Base-by-base conservation (phyloP, 352 stramenopile species). In the Aphanomyces invadans region DNA sequence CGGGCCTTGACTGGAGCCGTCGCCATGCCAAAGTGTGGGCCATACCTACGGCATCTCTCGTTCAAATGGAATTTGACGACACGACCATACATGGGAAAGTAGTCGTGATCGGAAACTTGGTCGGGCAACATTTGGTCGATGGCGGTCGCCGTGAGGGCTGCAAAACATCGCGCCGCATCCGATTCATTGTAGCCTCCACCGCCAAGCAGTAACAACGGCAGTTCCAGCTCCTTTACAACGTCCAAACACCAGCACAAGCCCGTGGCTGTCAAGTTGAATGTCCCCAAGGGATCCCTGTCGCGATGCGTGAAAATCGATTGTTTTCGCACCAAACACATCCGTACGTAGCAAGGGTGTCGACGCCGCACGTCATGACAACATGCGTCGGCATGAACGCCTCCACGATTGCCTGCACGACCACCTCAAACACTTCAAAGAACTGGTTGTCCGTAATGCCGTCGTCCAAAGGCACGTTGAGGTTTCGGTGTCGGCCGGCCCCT, bases 151-250 rank as follows among this genome's bases (percentile, higher is more conserved):
- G 81, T 73, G 49, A 85, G 69, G 12, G 77, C 73, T 10, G 79
- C 73, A 56, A 83, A 80, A 26, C 72, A 75, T 29, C 82, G 72
- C 52, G 73, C 76, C 2, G 78, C 80, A 51, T 89, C 77, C 7
- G 75, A 71, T n/a, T 77, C 81, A 61, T 78, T 79, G 65, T 93
- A 90, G 0, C 80, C 84, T 17, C 80, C 84, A 2, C 74, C 80
- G 23, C 84, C 84, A 12, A 91, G 68, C 5, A 90, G 31, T 23
- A 93, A 32, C 9, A 90, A 52, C 10, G 79, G 78, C 10, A 74
- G 26, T 4, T 79, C 49, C 19, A 79, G 67, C 29, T 49, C 62
- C 31, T 76, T 32, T 15, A 85, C 31, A 0, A 67, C 74, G 72
- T 70, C 66, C 23, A 79, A 55, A 52, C 72, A 78, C 11, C 66